These are phyloP conservation scores for Colletotrichum ledebouriae DNA, from an alignment of 2,329 filamentous ascomycete species.

Conservation along the genomic window DNA sequence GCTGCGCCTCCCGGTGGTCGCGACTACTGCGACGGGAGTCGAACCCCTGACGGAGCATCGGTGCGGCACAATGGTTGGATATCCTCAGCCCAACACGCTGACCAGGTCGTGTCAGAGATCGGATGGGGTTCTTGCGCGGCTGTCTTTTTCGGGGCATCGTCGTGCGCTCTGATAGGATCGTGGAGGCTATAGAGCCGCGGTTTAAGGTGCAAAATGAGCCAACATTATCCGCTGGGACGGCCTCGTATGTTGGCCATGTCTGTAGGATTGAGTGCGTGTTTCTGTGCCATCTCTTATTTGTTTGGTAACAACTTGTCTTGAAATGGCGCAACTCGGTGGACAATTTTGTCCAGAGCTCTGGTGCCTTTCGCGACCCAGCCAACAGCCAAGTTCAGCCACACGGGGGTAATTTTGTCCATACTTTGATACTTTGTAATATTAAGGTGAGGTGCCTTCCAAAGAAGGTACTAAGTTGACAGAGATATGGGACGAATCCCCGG, in stretches of 20 bases:
- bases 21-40: slow-evolving; percentile 13
- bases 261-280: background rate
- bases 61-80: slow-evolving; percentile 10
- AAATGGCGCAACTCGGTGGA: too few relatives aligned
- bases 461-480: too few relatives aligned
- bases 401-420: too few relatives aligned
- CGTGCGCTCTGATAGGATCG: slow-evolving; percentile 8
- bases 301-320: too few relatives aligned
- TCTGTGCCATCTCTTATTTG: background rate
- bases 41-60: slow-evolving; percentile 18
- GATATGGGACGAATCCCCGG: too few relatives aligned
- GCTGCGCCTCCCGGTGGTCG: slow-evolving; percentile 26
- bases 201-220: slow-evolving; percentile 18
- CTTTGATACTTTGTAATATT: too few relatives aligned
- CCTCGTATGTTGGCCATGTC: slow-evolving; percentile 5
- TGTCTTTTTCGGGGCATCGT: slow-evolving; percentile 6
- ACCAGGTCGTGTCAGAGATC: slow-evolving; percentile 29
- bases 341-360: too few relatives aligned
- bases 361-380: too few relatives aligned
- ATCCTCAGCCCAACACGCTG: slow-evolving; percentile 4
- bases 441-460: too few relatives aligned
- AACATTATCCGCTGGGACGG: slow-evolving; percentile 18
- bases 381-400: too few relatives aligned
- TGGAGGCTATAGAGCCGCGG: slow-evolving; percentile 7
- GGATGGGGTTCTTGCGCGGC: slow-evolving; percentile 14